Conservation (phyloP, 2,329 filamentous ascomycete genomes). For the Penicillium sp. region DNA sequence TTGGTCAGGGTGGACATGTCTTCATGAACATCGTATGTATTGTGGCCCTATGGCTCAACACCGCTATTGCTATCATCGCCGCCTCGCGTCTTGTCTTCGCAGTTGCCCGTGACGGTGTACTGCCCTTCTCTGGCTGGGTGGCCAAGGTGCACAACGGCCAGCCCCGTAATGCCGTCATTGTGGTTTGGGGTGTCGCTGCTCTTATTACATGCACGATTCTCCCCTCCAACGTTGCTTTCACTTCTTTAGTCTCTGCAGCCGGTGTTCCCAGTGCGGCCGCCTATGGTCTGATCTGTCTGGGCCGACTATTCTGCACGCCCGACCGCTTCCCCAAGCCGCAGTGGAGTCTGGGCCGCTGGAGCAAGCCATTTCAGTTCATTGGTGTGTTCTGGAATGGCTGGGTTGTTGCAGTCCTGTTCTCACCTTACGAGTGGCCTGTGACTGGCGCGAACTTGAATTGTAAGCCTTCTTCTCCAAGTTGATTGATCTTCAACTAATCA, state of each 20-base stretch:
- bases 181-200: constrained; percentile 56
- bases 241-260: constrained; percentile 53
- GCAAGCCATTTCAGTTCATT: constrained; percentile 50
- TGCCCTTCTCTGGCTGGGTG: constrained; percentile 60
- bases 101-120: constrained; percentile 60
- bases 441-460: constrained; percentile 47
- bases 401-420: constrained; percentile 50
- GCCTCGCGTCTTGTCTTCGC: constrained; percentile 62
- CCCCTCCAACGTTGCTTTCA: constrained; percentile 54
- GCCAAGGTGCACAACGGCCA: constrained; percentile 55
- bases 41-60: constrained; percentile 43
- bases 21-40: constrained; percentile 58
- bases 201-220: constrained; percentile 60
- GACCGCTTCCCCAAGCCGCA: constrained; percentile 31
- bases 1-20: constrained; percentile 58
- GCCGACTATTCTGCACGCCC: constrained; percentile 49
- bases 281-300: constrained; percentile 53
- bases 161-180: constrained; percentile 59
- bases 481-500: background rate
- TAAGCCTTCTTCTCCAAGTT: constrained; percentile 13
- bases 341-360: constrained; percentile 48
- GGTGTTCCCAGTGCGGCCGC: constrained; percentile 54
- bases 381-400: constrained; percentile 51
- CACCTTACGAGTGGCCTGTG: constrained; percentile 49
- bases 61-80: constrained; percentile 58